Percentiles rank a stretch among this genome's conserved stretches.
These are phyloP conservation scores for Azolla pinnata DNA, from an alignment of 75 land plant genomes.

Conservation along the genomic window DNA sequence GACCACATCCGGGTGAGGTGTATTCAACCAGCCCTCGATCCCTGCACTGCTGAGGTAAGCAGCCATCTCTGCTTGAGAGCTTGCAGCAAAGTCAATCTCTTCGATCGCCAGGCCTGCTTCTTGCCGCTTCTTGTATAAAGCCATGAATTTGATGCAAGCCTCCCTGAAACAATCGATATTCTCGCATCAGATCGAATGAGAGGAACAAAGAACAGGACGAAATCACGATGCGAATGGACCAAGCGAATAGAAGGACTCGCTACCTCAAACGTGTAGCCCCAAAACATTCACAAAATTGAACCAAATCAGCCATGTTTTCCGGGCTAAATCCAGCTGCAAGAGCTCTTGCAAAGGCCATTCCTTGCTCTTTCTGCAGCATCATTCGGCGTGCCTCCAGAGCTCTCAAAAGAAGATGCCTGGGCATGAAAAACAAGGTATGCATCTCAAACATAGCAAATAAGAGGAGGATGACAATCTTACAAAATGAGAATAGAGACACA, in stretches of 20 bases:
- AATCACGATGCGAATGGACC: too few species aligned
- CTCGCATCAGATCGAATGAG: too few species aligned
- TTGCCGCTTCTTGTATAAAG: conserved; percentile 73
- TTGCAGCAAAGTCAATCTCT: conserved; percentile 48
- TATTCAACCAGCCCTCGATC: too few species aligned
- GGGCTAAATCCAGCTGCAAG: conserved; percentile 81
- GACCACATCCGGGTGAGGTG: too few species aligned
- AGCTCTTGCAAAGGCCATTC: conserved; percentile 91
- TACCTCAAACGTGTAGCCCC: conserved; percentile 76
- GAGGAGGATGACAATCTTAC: too few species aligned
- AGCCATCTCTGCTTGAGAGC: too few species aligned
- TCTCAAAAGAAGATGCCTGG: conserved; percentile 41
- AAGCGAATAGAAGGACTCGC: background rate
- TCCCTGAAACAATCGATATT: conserved; percentile 61
- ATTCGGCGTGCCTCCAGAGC: conserved; percentile 69
- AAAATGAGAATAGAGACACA: too few species aligned
- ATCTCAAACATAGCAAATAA: too few species aligned
- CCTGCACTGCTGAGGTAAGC: too few species aligned
- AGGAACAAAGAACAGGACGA: too few species aligned
- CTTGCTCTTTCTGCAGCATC: conserved; percentile 79
- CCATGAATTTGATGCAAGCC: conserved; percentile 60
- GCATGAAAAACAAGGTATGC: background rate
- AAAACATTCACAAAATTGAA: conserved; percentile 70
- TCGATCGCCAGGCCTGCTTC: conserved; percentile 79
- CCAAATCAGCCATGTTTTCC: conserved; percentile 49